phyloP scores from a whole-genome alignment of 2,329 filamentous ascomycete genomes.

The Beauveria varroae region DNA sequence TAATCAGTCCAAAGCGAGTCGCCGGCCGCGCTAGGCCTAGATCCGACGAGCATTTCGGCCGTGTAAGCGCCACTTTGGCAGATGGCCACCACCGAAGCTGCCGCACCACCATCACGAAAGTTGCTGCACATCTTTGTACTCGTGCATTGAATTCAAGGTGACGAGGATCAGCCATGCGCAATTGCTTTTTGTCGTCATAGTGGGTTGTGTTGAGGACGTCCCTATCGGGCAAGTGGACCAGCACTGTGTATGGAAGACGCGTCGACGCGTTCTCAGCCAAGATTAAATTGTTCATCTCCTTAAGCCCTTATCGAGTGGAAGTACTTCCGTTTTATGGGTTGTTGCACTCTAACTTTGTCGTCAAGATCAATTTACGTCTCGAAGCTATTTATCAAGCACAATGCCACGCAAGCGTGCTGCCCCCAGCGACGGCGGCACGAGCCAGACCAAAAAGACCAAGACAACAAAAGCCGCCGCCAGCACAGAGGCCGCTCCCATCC shows the following conservation, averaged over 20 bases:
- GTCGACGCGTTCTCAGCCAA: neutral
- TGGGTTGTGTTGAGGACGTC: neutral
- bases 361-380: neutral
- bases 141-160: no score
- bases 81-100: no score
- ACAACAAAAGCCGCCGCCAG: neutral
- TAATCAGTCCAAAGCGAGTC: no score
- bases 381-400: neutral
- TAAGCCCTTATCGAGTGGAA: neutral
- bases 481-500: neutral
- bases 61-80: no score
- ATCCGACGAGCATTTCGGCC: no score
- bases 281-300: neutral
- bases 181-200: no score
- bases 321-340: neutral
- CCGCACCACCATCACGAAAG: no score
- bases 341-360: neutral
- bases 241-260: neutral
- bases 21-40: no score
- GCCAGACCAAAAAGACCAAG: neutral
- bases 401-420: neutral
- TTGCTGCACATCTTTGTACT: no score
- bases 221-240: neutral
- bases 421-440: neutral
- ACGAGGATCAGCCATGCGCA: no score